These are phyloP conservation scores for Tetrahymena thermophila DNA, from an alignment of 73 alveolate genomes.

Conservation along the genomic window DNA sequence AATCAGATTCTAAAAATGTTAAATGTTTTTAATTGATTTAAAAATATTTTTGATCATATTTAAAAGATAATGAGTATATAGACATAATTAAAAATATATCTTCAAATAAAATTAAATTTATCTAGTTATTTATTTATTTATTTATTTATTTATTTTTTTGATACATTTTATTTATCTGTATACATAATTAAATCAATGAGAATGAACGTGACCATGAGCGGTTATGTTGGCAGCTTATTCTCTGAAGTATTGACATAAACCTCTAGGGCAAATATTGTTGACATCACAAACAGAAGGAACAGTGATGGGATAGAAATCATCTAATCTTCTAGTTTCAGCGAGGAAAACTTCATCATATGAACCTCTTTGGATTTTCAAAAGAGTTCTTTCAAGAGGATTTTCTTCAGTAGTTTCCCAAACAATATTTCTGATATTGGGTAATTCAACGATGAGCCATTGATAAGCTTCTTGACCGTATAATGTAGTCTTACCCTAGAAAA, in stretches of 20 bases:
- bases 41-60: too few relatives aligned
- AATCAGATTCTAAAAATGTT: too few relatives aligned
- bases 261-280: neutral
- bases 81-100: too few relatives aligned
- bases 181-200: neutral
- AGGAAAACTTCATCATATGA: neutral
- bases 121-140: too few relatives aligned
- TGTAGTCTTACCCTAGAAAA: neutral
- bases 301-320: neutral
- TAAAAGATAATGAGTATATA: too few relatives aligned
- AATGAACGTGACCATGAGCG: neutral
- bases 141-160: too few relatives aligned
- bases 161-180: too few relatives aligned
- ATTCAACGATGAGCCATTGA: neutral
- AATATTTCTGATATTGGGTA: neutral
- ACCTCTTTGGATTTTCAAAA: neutral
- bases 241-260: neutral
- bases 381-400: neutral
- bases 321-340: neutral
- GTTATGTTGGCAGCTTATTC: neutral
- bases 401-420: neutral
- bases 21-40: too few relatives aligned
- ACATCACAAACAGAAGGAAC: neutral
- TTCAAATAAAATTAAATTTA: too few relatives aligned
- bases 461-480: neutral